Conservation (phyloP, 306 rosid species). For the Malus asiatica region DNA sequence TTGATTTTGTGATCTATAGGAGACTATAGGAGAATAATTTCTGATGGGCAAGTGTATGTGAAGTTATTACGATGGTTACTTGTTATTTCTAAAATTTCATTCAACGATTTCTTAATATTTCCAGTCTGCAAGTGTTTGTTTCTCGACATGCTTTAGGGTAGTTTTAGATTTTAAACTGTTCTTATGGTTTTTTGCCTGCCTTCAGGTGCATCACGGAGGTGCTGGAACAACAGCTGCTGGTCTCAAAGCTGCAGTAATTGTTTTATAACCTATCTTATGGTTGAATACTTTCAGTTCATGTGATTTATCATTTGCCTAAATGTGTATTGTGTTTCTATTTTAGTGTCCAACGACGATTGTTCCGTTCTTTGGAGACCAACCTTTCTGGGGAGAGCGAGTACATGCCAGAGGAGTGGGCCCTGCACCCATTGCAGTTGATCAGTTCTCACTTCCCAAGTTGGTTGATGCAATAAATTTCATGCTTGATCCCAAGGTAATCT, state of each 20-base stretch:
- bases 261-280: conserved; percentile 4
- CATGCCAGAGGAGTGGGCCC: conserved; percentile 95
- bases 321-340: conserved; percentile 1
- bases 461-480: conserved; percentile 64
- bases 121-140: not conserved
- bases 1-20: not conserved
- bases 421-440: conserved; percentile 82
- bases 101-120: not conserved
- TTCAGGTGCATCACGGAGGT: conserved; percentile 98
- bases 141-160: not conserved
- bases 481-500: conserved; percentile 81
- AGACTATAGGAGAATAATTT: not conserved
- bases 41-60: not conserved
- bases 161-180: not conserved
- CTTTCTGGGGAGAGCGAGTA: conserved; percentile 98
- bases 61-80: not conserved
- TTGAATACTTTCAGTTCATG: conserved; percentile 1
- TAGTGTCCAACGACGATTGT: conserved; percentile 93
- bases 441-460: conserved; percentile 82
- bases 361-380: conserved; percentile 98
- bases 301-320: not conserved
- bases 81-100: not conserved
- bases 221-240: conserved; percentile 99
- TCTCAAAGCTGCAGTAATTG: conserved; percentile 84
- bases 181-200: conserved; percentile 6